Percentiles rank a stretch among this genome's conserved stretches.
These are phyloP conservation scores for Rhododendron williamsianum DNA, from an alignment of 148 eudicot genomes.

Conservation along the genomic window DNA sequence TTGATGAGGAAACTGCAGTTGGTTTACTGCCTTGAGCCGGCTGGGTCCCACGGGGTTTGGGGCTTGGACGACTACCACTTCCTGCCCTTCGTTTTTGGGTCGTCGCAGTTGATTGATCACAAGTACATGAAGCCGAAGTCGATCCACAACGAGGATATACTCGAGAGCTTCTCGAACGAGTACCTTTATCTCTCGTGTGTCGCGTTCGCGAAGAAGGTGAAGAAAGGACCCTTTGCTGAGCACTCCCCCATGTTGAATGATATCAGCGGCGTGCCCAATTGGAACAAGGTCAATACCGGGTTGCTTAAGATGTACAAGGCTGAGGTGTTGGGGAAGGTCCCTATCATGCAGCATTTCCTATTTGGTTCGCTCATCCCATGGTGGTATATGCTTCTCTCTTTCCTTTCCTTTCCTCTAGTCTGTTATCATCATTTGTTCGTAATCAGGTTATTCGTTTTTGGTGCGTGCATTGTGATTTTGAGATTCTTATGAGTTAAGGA, in stretches of 20 bases:
- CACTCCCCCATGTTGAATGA: constrained; percentile 93
- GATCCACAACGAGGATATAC: constrained; percentile 80
- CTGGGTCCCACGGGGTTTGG: constrained; percentile 98
- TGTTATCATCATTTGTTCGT: neutral
- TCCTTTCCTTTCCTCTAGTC: neutral
- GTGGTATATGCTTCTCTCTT: constrained; percentile 57
- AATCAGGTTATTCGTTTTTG: neutral
- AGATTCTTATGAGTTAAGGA: neutral
- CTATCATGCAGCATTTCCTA: constrained; percentile 92
- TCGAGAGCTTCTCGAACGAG: constrained; percentile 75
- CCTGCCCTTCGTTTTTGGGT: constrained; percentile 78
- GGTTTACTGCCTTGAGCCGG: constrained; percentile 76
- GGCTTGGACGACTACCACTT: constrained; percentile 96
- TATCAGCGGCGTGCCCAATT: constrained; percentile 84
- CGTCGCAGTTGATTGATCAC: constrained; percentile 87
- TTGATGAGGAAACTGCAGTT: constrained; percentile 87
- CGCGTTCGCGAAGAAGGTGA: constrained; percentile 70
- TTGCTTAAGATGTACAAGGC: constrained; percentile 91
- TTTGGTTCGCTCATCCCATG: constrained; percentile 84
- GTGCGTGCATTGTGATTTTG: neutral
- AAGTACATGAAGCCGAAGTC: constrained; percentile 98
- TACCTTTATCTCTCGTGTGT: constrained; percentile 74
- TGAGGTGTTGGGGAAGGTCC: constrained; percentile 90
- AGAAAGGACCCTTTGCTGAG: constrained; percentile 86
- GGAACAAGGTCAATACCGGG: constrained; percentile 90